These are phyloP conservation scores for Cladophialophora immunda DNA, from an alignment of 2,329 filamentous ascomycete genomes.

Conservation along the genomic window DNA sequence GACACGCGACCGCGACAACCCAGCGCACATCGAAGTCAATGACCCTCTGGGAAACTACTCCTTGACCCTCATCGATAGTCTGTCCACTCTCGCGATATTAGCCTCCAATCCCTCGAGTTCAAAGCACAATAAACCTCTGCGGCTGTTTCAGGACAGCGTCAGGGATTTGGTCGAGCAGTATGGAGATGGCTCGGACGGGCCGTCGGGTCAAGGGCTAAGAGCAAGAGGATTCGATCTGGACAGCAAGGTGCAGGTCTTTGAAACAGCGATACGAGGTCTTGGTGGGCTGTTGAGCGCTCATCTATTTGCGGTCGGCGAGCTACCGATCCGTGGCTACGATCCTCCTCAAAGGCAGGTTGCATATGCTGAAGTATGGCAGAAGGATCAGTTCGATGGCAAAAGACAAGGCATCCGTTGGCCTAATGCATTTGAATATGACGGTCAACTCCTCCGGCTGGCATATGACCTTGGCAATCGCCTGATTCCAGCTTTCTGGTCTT, in stretches of 20 bases:
- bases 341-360: slow-evolving; percentile 54
- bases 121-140: slow-evolving; percentile 68
- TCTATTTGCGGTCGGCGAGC: slow-evolving; percentile 86
- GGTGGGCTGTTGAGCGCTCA: slow-evolving; percentile 93
- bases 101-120: slow-evolving; percentile 71
- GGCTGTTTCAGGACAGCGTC: slow-evolving; percentile 82
- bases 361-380: slow-evolving; percentile 54
- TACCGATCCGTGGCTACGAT: slow-evolving; percentile 83
- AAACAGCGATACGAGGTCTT: slow-evolving; percentile 93
- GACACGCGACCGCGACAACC: slow-evolving; percentile 81
- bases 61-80: slow-evolving; percentile 90
- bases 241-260: slow-evolving; percentile 98
- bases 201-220: slow-evolving; percentile 73
- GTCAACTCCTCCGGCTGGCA: slow-evolving; percentile 88
- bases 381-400: slow-evolving; percentile 39
- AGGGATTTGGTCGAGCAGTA: slow-evolving; percentile 80
- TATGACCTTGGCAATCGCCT: slow-evolving; percentile 83
- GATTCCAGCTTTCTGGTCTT: slow-evolving; percentile 89
- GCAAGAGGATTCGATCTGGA: slow-evolving; percentile 90
- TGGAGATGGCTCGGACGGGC: slow-evolving; percentile 79
- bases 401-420: slow-evolving; percentile 70
- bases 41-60: slow-evolving; percentile 98
- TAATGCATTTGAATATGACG: slow-evolving; percentile 83
- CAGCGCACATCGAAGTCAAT: slow-evolving; percentile 84
- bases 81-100: slow-evolving; percentile 92